A percentile compares a stretch with the other conserved stretches of the same genome.
phyloP scores from a whole-genome alignment of 495 filamentous ascomycete genomes.

The Amniculicola lignicola region DNA sequence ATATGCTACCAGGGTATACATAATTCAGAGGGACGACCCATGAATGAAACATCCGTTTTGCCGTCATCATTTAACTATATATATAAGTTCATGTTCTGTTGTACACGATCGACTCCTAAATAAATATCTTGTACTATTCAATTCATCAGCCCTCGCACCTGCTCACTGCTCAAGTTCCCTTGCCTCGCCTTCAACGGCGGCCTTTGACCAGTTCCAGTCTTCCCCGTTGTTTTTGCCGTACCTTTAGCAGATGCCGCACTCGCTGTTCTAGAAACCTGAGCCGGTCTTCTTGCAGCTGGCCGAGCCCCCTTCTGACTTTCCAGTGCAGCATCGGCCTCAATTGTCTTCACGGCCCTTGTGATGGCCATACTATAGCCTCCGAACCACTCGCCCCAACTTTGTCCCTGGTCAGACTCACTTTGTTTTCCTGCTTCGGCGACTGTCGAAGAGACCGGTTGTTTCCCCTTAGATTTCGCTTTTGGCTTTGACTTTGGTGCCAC shows the following conservation, averaged over 20 bases:
- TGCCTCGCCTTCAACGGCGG: conserved; percentile 16
- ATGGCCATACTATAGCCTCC: conserved; percentile 35
- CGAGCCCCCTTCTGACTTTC: conserved; percentile 16
- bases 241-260: conserved; percentile 7
- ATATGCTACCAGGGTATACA: no score
- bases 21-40: no score
- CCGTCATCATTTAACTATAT: not conserved
- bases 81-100: not conserved
- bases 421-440: no score
- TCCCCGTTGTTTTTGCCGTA: not conserved
- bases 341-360: conserved; percentile 29
- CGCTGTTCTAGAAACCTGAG: not conserved
- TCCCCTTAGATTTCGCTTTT: not conserved
- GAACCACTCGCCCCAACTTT: conserved; percentile 33
- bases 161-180: conserved; percentile 25
- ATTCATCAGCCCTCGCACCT: conserved; percentile 22
- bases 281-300: conserved; percentile 1
- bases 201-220: not conserved
- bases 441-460: not conserved
- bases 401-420: no score
- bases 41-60: no score
- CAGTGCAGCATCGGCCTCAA: conserved; percentile 27
- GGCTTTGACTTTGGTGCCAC: not conserved
- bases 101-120: not conserved
- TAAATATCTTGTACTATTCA: not conserved